Evolutionary conservation across 176 grass and related monocot species (phyloP).

Genomic region (Cymbopogon citratus): DNA sequence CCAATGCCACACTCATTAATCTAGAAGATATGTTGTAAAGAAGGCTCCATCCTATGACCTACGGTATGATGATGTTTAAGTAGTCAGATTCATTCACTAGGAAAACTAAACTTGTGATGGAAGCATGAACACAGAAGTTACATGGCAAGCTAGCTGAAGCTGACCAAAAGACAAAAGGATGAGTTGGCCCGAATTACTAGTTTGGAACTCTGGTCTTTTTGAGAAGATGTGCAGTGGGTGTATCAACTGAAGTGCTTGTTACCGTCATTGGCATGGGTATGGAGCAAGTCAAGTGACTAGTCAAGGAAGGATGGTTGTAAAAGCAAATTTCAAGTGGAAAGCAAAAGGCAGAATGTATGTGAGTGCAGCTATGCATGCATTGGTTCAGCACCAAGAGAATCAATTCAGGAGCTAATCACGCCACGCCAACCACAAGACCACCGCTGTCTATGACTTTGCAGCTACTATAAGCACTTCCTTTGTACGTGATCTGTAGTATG

Average conservation of each 20-base stretch:
- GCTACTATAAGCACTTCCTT: background rate
- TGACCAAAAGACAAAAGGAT: background rate
- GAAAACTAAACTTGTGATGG: constrained; percentile 37
- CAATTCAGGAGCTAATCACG: constrained; percentile 31
- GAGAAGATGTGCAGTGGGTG: constrained; percentile 37
- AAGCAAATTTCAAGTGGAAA: background rate
- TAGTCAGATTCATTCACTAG: background rate
- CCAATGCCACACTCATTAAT: background rate
- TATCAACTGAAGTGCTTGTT: constrained; percentile 26
- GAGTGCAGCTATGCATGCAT: background rate
- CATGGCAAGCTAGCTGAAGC: background rate
- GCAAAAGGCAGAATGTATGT: background rate
- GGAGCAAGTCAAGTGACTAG: background rate
- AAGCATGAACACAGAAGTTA: constrained; percentile 40
- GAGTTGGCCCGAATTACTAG: background rate
- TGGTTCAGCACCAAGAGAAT: background rate
- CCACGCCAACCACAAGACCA: constrained; percentile 31
- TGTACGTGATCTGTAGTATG: background rate
- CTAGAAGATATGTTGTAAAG: background rate
- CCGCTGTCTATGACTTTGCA: background rate
- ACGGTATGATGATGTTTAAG: constrained; percentile 10
- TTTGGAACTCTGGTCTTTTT: background rate
- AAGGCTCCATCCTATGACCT: no score
- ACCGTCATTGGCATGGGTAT: background rate
- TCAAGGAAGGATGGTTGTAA: background rate